Conservation (phyloP, 345 rosid species). For the Lepidium sativum region DNA sequence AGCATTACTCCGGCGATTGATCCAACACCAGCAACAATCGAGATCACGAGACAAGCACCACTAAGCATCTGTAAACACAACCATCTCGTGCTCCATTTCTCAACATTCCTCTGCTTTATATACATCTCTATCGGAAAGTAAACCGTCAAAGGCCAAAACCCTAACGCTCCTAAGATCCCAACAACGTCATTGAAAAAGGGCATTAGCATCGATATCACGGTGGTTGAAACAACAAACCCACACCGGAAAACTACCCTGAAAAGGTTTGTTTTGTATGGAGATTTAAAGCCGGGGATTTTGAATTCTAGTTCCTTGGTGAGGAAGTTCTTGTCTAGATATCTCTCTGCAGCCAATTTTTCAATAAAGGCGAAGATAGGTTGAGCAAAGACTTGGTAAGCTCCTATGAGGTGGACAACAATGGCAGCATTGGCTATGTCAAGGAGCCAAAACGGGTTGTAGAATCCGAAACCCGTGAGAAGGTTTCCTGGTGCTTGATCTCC, state of each 20-base stretch:
- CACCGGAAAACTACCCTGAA: conserved; percentile 58
- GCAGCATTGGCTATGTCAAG: conserved; percentile 63
- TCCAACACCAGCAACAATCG: conserved; percentile 52
- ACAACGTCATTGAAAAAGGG: conserved; percentile 71
- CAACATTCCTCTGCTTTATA: conserved; percentile 44
- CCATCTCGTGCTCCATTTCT: conserved; percentile 65
- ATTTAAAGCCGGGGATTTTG: conserved; percentile 31
- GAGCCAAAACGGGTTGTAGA: conserved; percentile 70
- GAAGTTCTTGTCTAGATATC: conserved; percentile 37
- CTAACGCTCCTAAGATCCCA: conserved; percentile 66
- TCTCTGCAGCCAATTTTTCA: conserved; percentile 32
- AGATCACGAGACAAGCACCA: conserved; percentile 45
- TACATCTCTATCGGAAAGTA: conserved; percentile 83
- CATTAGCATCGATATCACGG: conserved; percentile 59
- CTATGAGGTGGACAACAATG: conserved; percentile 58
- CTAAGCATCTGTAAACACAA: conserved; percentile 47
- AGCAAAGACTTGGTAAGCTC: conserved; percentile 71
- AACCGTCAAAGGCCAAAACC: conserved; percentile 74
- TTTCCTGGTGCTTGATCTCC: conserved; percentile 67
- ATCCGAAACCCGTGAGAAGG: conserved; percentile 70
- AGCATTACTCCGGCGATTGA: conserved; percentile 57
- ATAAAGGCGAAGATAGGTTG: conserved; percentile 69
- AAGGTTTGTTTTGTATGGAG: conserved; percentile 38
- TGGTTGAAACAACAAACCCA: conserved; percentile 44
- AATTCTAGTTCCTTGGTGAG: conserved; percentile 41